A percentile compares a stretch with the other conserved stretches of the same genome.
Evolutionary conservation across 345 rosid genomes (phyloP).

Genomic region (Eucalyptus microcorys): DNA sequence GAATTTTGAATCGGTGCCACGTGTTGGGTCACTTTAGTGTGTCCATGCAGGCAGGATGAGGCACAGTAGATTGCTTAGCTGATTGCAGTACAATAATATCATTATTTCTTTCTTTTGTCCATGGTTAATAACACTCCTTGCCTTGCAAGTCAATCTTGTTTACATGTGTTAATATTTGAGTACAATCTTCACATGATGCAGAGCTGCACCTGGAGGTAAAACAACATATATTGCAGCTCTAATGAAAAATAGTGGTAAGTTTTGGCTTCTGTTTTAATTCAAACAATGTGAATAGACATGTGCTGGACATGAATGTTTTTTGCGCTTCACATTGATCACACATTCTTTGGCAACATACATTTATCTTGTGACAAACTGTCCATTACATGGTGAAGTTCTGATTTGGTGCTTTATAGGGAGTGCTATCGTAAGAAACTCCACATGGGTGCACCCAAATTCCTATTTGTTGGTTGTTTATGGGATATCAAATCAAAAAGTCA

Average conservation of each 20-base stretch:
- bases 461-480: neutral
- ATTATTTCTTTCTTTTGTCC: neutral
- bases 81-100: neutral
- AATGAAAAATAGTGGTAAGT: constrained; percentile 57
- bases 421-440: neutral
- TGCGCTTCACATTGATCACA: neutral
- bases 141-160: neutral
- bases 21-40: neutral
- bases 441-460: neutral
- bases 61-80: neutral
- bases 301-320: neutral
- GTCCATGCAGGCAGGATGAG: neutral
- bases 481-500: neutral
- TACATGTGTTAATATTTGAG: neutral
- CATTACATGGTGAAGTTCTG: neutral
- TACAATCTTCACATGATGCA: constrained; percentile 17
- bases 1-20: neutral
- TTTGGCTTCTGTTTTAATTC: neutral
- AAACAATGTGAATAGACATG: neutral
- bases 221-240: constrained; percentile 38
- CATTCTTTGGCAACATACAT: neutral
- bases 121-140: neutral
- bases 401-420: neutral
- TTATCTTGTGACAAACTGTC: neutral
- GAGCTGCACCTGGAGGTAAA: constrained; percentile 89